Percentiles rank a stretch among this genome's conserved stretches.
Evolutionary conservation across 2,329 filamentous ascomycete species (phyloP).

Genomic region (Plectosphaerella cucumerina): DNA sequence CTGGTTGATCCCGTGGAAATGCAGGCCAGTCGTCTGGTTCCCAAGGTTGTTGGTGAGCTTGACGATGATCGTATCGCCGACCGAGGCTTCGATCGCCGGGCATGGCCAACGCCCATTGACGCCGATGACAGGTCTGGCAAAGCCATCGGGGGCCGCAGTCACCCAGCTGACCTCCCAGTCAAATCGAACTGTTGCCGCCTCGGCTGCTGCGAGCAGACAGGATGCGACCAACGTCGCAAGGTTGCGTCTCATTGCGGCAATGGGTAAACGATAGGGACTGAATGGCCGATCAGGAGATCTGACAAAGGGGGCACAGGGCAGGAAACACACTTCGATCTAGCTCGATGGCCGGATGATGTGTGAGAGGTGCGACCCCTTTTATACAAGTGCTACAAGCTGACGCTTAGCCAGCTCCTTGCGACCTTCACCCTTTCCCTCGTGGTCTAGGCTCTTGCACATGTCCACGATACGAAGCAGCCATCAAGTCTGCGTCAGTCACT

Average conservation of each 20-base stretch:
- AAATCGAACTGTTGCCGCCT: slow-evolving; percentile 27
- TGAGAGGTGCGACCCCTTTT: no score
- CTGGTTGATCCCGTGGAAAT: slow-evolving; percentile 58
- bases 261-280: no score
- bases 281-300: no score
- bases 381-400: no score
- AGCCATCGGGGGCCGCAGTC: slow-evolving; percentile 30
- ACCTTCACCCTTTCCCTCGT: no score
- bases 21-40: slow-evolving; percentile 48
- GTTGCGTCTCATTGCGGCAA: slow-evolving; percentile 3
- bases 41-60: slow-evolving; percentile 45
- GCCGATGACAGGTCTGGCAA: slow-evolving; percentile 35
- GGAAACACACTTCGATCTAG: no score
- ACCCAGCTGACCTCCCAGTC: slow-evolving; percentile 38
- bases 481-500: not conserved
- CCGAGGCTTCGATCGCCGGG: slow-evolving; percentile 46
- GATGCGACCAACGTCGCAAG: slow-evolving; percentile 6
- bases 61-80: slow-evolving; percentile 46
- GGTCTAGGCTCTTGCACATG: no score
- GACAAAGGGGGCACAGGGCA: no score
- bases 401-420: no score
- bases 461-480: no score
- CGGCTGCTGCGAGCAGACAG: slow-evolving; percentile 15
- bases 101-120: slow-evolving; percentile 62
- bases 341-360: no score